phyloP scores from a whole-genome alignment of 345 rosid genomes.

The Reutealis trisperma region DNA sequence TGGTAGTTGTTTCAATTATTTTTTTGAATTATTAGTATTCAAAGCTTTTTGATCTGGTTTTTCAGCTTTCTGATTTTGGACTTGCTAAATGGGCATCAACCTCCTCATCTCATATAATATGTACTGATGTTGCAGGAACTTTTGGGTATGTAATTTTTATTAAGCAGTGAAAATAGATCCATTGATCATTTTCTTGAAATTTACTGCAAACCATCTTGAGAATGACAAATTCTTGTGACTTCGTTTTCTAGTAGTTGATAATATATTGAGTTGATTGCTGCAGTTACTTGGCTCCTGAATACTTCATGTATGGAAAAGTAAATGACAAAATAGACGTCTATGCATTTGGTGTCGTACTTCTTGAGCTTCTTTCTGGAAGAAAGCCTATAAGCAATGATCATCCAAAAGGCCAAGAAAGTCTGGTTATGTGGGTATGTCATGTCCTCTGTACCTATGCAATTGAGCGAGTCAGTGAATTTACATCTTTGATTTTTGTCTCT shows the following conservation, averaged over 20 bases:
- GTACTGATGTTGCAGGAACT: conserved; percentile 83
- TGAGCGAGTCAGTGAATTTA: conserved; percentile 2
- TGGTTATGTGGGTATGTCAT: conserved; percentile 37
- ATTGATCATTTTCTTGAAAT: not conserved
- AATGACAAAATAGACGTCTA: conserved; percentile 92
- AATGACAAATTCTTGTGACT: not conserved
- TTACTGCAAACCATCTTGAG: not conserved
- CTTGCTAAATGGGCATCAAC: conserved; percentile 69
- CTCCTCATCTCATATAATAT: conserved; percentile 48
- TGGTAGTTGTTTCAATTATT: conserved; percentile 1
- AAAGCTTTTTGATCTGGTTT: conserved; percentile 1
- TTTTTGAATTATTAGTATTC: conserved; percentile 11
- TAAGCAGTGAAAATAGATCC: not conserved
- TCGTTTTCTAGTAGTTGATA: not conserved
- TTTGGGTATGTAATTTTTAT: conserved; percentile 66
- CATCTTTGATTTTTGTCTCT: not conserved
- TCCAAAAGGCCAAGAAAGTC: conserved; percentile 38
- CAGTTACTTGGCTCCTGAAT: conserved; percentile 99
- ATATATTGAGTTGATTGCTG: conserved; percentile 15
- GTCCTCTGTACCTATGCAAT: conserved; percentile 6
- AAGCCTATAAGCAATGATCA: conserved; percentile 35
- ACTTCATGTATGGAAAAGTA: conserved; percentile 92
- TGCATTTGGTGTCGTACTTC: conserved; percentile 61
- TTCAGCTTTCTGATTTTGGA: conserved; percentile 96
- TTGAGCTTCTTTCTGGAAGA: conserved; percentile 27